Evolutionary conservation across 306 rosid genomes (phyloP).

Genomic region (Carpinus viminea): DNA sequence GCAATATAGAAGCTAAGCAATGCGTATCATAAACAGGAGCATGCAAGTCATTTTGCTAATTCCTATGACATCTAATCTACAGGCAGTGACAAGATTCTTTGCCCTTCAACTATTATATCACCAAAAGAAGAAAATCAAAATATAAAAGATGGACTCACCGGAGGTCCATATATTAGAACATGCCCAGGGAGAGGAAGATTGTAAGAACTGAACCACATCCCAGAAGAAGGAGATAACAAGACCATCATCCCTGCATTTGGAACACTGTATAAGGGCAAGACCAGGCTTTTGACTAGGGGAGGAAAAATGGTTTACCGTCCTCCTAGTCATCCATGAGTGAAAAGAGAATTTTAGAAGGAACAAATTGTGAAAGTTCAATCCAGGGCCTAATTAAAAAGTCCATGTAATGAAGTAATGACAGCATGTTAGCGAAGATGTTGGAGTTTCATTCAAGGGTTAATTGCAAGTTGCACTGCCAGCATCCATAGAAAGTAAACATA

Average conservation of each 20-base stretch:
- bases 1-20: not conserved
- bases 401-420: not conserved
- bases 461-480: not conserved
- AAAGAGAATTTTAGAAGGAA: not conserved
- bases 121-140: not conserved
- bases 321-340: too few relatives aligned
- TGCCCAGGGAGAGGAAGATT: constrained; percentile 87
- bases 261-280: constrained; percentile 21
- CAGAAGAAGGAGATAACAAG: constrained; percentile 70
- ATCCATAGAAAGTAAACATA: not conserved
- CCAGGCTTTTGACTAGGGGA: constrained; percentile 19
- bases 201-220: constrained; percentile 73
- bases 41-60: not conserved
- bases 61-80: not conserved
- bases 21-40: not conserved
- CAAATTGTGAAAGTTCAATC: not conserved
- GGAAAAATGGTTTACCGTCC: not conserved
- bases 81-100: not conserved
- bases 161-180: constrained; percentile 79
- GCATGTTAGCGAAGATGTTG: not conserved
- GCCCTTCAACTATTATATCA: constrained; percentile 3
- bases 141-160: constrained; percentile 60
- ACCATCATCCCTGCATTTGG: constrained; percentile 67
- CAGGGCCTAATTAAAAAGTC: not conserved
- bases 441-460: not conserved